Percentiles rank a stretch among this genome's conserved stretches.
Evolutionary conservation across 2,329 filamentous ascomycete species (phyloP).

Genomic region (Alternaria panax): DNA sequence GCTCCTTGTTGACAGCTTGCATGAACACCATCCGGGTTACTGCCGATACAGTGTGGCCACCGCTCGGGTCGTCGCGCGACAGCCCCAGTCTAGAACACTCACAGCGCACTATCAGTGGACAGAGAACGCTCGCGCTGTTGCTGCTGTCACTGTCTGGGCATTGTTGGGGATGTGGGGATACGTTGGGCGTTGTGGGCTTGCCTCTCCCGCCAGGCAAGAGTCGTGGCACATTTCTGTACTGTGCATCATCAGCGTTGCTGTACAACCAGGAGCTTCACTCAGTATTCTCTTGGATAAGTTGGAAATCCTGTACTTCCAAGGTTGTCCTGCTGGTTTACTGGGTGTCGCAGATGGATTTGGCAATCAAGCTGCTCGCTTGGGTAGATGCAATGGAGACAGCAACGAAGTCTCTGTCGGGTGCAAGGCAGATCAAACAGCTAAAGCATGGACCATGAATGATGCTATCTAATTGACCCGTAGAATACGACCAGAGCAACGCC

Average conservation of each 20-base stretch:
- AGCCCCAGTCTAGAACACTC: constrained; percentile 4
- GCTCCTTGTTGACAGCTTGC: constrained; percentile 12
- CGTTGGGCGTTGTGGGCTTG: background rate
- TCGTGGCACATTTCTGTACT: background rate
- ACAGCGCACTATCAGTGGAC: background rate
- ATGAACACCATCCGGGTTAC: constrained; percentile 14
- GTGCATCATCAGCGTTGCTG: background rate
- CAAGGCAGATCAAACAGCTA: background rate
- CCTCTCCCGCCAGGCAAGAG: background rate
- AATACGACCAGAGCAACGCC: background rate
- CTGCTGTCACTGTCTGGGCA: background rate
- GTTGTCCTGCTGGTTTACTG: background rate
- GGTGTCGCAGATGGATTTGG: background rate
- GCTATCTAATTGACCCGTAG: background rate
- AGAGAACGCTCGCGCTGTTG: background rate
- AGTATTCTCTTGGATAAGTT: background rate
- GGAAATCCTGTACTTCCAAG: background rate
- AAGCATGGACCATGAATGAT: background rate
- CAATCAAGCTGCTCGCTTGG: background rate
- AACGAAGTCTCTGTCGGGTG: background rate
- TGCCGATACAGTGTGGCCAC: constrained; percentile 8
- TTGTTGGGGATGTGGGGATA: constrained; percentile 6
- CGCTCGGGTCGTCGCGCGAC: background rate
- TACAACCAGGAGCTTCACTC: background rate
- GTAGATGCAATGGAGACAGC: background rate